Evolutionary conservation across 768 basidiomycete species (phyloP), one percentile per base, ranked within the genome.

Genomic region (Rickenella mellea): DNA sequence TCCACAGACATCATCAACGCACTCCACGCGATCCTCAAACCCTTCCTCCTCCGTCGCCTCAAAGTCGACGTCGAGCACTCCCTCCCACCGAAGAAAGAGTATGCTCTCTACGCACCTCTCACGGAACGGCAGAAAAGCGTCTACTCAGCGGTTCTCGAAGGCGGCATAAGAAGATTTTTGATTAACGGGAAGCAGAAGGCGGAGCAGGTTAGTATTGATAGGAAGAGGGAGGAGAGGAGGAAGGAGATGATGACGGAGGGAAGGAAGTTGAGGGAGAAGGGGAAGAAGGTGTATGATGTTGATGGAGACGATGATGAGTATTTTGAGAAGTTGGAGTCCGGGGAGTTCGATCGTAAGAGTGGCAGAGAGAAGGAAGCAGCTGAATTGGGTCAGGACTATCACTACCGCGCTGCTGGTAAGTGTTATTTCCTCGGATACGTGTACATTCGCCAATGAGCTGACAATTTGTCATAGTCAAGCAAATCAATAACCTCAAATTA

Each of bases 1-100:
- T 77, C 80, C 1, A 62, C 73, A 0, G 68, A 76, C 29, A 72
- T 94, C 50, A 83, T 96, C 45, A 69, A 75, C 22, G 74, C 83
- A 0, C 74, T 97, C 0, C 92, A 96, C 57, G 76, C 78, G 2
- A 93, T 99, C 53, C 76, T 99, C 38, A 91, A 92, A 51, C 96
- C 96, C 1, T 99, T 98, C 71, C 73, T 98, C 22, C 71, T 98
- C 0, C 79, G 96, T 9, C 78, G 96, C 9, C 70, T 97, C 43
- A 98, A 98, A 60, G 78, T 68, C 5, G 96, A 99, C 51, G 94
- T 98, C 7, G 74, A 78, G 50, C 71, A 74, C 42, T 65, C 72
- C 20, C 66, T 98, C 4, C 96, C 96, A 0, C 86, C 86, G 2
- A 91, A 90, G 65, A 92, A 92, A 59, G 89, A 92, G 60, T 99